A percentile compares a stretch with the other conserved stretches of the same genome.
phyloP scores from a whole-genome alignment of 441 rosid genomes.

The Gossypium schwendimanii region DNA sequence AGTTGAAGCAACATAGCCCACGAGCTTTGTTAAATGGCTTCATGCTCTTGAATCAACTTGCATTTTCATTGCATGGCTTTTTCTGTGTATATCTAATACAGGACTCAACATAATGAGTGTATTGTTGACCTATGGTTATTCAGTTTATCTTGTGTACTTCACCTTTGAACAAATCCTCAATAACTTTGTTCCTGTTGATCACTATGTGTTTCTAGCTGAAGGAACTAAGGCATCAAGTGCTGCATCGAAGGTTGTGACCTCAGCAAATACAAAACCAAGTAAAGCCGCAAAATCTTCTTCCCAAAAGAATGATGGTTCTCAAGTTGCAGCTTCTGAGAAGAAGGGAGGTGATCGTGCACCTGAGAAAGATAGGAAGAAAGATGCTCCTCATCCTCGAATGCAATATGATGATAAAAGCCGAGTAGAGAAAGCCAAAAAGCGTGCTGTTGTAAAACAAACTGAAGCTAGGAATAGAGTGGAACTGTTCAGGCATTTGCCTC shows the following conservation, averaged over 20 bases:
- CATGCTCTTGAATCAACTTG: not conserved
- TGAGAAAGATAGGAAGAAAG: slow-evolving; percentile 84
- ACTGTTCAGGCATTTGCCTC: slow-evolving; percentile 88
- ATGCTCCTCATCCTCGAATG: slow-evolving; percentile 90
- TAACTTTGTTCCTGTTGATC: slow-evolving; percentile 10
- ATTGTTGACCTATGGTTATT: not conserved
- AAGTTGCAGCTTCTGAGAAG: slow-evolving; percentile 55
- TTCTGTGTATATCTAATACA: not conserved
- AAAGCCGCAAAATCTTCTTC: slow-evolving; percentile 49
- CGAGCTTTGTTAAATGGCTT: not conserved
- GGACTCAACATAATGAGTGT: not conserved
- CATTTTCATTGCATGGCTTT: not conserved
- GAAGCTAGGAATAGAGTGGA: slow-evolving; percentile 88
- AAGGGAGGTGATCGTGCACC: slow-evolving; percentile 52
- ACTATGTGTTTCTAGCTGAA: slow-evolving; percentile 34
- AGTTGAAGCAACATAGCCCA: not conserved
- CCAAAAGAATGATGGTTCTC: slow-evolving; percentile 42
- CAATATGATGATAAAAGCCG: slow-evolving; percentile 77
- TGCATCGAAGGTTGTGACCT: slow-evolving; percentile 25
- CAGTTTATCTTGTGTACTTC: not conserved
- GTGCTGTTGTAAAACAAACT: slow-evolving; percentile 74
- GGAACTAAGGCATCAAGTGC: slow-evolving; percentile 38
- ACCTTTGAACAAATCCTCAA: not conserved
- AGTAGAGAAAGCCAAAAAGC: slow-evolving; percentile 85
- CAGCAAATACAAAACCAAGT: slow-evolving; percentile 37